These are phyloP conservation scores for Hypoxylon sp. DNA, from an alignment of 2,329 filamentous ascomycete species.

Conservation along the genomic window DNA sequence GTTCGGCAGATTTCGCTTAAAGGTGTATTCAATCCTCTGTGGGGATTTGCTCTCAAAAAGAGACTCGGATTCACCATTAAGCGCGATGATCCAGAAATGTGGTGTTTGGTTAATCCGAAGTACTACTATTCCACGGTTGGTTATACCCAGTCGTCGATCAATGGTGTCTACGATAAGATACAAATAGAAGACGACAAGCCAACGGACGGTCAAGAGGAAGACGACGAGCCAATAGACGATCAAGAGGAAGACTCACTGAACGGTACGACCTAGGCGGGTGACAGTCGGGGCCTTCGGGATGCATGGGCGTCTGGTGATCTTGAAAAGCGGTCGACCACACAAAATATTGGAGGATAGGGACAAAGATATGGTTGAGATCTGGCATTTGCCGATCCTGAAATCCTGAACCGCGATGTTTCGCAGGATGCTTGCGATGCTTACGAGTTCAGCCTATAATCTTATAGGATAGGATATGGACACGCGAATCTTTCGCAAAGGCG, in stretches of 20 bases:
- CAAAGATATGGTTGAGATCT: too few species aligned
- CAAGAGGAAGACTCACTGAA: too few species aligned
- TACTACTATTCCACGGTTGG: not conserved
- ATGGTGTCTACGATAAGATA: not conserved
- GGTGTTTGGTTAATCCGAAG: not conserved
- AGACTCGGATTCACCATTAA: not conserved
- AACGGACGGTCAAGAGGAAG: not conserved
- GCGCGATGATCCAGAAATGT: not conserved
- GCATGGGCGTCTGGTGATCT: not conserved
- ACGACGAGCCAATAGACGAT: not conserved
- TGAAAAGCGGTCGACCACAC: too few species aligned
- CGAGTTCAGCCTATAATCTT: too few species aligned
- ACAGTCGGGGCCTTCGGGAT: not conserved
- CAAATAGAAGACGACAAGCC: not conserved
- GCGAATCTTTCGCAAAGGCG: too few species aligned
- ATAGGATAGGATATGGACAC: too few species aligned
- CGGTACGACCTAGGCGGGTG: too few species aligned
- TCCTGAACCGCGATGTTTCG: too few species aligned
- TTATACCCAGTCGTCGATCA: not conserved
- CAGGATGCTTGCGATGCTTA: too few species aligned
- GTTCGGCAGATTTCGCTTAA: not conserved
- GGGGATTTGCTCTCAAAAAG: not conserved
- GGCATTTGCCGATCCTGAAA: too few species aligned
- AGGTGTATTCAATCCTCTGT: not conserved
- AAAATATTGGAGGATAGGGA: too few species aligned